Conservation (phyloP, 2,329 filamentous ascomycete genomes). For the Scedosporium boydii region DNA sequence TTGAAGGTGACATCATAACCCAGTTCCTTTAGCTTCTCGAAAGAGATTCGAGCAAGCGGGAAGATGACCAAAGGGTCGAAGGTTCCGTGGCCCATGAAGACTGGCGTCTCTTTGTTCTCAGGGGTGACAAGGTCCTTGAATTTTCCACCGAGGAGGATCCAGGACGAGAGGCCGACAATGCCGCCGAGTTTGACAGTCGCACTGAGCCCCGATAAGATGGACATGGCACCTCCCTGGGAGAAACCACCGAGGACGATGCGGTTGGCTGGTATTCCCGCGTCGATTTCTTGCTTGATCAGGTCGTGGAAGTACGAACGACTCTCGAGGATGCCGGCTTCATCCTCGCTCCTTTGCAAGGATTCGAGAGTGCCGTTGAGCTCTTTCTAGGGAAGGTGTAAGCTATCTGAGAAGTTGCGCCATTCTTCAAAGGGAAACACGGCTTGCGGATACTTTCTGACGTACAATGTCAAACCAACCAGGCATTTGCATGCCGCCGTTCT, state of each 20-base stretch:
- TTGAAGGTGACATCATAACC: conserved; percentile 69
- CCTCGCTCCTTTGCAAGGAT: conserved; percentile 33
- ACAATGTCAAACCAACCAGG: conserved; percentile 83
- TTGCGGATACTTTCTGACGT: conserved; percentile 13
- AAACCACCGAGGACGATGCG: conserved; percentile 83
- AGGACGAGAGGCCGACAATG: conserved; percentile 77
- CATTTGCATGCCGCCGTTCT: conserved; percentile 73
- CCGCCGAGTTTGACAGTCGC: conserved; percentile 67
- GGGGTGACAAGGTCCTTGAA: conserved; percentile 32
- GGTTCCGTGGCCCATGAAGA: conserved; percentile 86
- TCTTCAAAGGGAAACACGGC: neutral
- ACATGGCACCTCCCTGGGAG: conserved; percentile 81
- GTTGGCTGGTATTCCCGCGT: conserved; percentile 68
- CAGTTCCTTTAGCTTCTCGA: conserved; percentile 54
- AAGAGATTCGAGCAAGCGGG: conserved; percentile 58
- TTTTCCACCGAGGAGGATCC: conserved; percentile 55
- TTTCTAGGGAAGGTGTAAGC: conserved; percentile 15
- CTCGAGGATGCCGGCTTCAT: conserved; percentile 64
- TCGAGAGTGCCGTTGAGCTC: conserved; percentile 22
- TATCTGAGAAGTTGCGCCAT: neutral
- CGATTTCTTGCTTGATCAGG: conserved; percentile 72
- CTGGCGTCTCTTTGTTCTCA: conserved; percentile 57
- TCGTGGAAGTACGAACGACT: conserved; percentile 68
- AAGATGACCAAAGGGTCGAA: conserved; percentile 63
- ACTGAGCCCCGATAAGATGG: conserved; percentile 71